These are phyloP conservation scores for Danielia reshetovae DNA, from an alignment of 805 yeast genomes.

Conservation along the genomic window DNA sequence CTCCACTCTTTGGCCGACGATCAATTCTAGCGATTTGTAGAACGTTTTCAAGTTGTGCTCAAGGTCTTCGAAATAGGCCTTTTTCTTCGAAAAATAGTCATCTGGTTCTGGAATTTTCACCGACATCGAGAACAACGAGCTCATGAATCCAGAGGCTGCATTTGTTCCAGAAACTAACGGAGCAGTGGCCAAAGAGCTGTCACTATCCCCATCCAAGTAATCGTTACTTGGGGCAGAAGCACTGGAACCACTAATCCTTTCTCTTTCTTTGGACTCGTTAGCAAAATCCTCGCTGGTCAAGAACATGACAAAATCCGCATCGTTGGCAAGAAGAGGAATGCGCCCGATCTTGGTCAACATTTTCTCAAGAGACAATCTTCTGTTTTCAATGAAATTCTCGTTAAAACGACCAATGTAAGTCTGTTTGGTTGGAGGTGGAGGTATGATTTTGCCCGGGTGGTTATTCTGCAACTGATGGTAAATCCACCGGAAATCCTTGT, in stretches of 20 bases:
- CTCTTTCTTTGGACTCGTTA: conserved; percentile 67
- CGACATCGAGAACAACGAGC: conserved; percentile 66
- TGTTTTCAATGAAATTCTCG: conserved; percentile 80
- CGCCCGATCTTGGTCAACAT: conserved; percentile 75
- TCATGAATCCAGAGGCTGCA: conserved; percentile 55
- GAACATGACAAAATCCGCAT: conserved; percentile 74
- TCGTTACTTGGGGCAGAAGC: conserved; percentile 39
- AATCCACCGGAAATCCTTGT: conserved; percentile 91
- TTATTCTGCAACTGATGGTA: conserved; percentile 81
- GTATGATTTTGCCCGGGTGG: conserved; percentile 87
- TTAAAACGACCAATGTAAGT: conserved; percentile 91
- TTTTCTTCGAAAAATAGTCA: conserved; percentile 68
- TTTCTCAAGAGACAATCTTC: conserved; percentile 78
- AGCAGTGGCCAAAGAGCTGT: conserved; percentile 17
- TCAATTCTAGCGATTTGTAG: conserved; percentile 65
- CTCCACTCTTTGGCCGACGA: conserved; percentile 73
- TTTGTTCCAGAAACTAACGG: conserved; percentile 16
- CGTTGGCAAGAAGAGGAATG: conserved; percentile 55
- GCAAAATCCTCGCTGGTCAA: conserved; percentile 69
- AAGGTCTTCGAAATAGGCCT: conserved; percentile 61
- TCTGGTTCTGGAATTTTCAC: conserved; percentile 75
- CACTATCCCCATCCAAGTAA: conserved; percentile 35
- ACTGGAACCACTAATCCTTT: conserved; percentile 51
- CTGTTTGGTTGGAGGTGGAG: conserved; percentile 91
- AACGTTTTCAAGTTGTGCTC: conserved; percentile 71